These are phyloP conservation scores for Hygrocybe coccinea DNA, from an alignment of 768 basidiomycete genomes.

Conservation along the genomic window DNA sequence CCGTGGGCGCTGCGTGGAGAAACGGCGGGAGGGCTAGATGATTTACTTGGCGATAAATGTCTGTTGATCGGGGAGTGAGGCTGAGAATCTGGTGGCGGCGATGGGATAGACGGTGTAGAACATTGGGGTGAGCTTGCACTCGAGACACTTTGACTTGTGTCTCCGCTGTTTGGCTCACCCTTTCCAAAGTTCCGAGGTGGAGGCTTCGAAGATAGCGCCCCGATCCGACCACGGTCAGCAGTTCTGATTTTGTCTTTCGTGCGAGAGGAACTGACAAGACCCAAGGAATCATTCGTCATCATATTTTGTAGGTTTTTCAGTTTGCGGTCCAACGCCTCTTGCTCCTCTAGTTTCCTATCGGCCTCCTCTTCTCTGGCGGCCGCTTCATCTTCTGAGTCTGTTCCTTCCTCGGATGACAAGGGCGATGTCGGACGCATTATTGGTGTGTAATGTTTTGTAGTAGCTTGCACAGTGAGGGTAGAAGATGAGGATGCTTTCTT, in stretches of 20 bases:
- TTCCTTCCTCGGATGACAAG: conserved; percentile 46
- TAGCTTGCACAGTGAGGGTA: conserved; percentile 61
- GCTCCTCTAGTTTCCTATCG: conserved; percentile 61
- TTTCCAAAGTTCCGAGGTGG: conserved; percentile 33
- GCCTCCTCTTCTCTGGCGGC: conserved; percentile 65
- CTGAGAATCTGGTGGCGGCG: conserved; percentile 56
- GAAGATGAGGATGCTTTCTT: conserved; percentile 66
- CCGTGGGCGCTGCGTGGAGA: conserved; percentile 53
- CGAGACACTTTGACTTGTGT: conserved; percentile 68
- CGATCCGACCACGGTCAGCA: conserved; percentile 43
- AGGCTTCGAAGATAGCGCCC: conserved; percentile 32
- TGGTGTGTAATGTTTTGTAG: conserved; percentile 35
- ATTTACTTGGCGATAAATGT: conserved; percentile 50
- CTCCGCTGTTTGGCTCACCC: conserved; percentile 45
- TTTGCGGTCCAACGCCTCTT: conserved; percentile 62
- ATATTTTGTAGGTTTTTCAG: conserved; percentile 62
- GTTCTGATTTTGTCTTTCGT: conserved; percentile 38
- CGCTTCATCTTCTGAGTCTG: conserved; percentile 59
- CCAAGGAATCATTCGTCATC: conserved; percentile 71
- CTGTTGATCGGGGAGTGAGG: conserved; percentile 49
- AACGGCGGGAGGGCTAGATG: conserved; percentile 56
- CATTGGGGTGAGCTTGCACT: conserved; percentile 69
- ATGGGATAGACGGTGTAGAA: conserved; percentile 79
- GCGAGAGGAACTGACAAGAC: conserved; percentile 51
- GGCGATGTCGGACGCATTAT: conserved; percentile 43